These are phyloP conservation scores for Orobanche coerulescens DNA, from an alignment of 257 asterid species.

Conservation along the genomic window DNA sequence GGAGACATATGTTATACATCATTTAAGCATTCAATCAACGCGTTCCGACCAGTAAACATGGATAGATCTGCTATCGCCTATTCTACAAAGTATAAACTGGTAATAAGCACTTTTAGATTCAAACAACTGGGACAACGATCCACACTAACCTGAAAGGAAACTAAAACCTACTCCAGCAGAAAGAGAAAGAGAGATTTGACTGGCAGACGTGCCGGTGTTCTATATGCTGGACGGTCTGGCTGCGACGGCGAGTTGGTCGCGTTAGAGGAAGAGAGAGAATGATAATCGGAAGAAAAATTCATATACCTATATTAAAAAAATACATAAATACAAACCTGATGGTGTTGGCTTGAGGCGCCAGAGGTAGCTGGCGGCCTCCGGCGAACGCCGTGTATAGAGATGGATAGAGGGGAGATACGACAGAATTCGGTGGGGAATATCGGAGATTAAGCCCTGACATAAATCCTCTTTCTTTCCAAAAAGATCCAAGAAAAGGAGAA, in stretches of 20 bases:
- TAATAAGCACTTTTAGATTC: background rate
- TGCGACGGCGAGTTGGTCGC: background rate
- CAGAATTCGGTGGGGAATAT: background rate
- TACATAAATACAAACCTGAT: background rate
- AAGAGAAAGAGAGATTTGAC: background rate
- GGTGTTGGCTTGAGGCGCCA: background rate
- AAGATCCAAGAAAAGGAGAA: too few species aligned
- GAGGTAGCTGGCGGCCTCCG: conserved; percentile 2
- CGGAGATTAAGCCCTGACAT: background rate
- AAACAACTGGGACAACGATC: background rate
- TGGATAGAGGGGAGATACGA: background rate
- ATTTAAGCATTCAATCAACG: background rate
- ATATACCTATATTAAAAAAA: background rate
- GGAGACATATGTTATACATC: background rate
- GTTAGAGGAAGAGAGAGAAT: background rate
- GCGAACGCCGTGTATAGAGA: background rate
- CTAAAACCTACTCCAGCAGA: background rate
- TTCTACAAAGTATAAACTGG: too few species aligned
- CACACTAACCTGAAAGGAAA: background rate
- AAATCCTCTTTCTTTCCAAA: too few species aligned
- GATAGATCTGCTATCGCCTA: background rate
- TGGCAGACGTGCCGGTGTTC: background rate
- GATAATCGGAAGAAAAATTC: background rate
- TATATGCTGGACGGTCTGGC: background rate
- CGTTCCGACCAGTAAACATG: background rate